phyloP scores from a whole-genome alignment of 306 rosid genomes.

The Cicer yamashitae region DNA sequence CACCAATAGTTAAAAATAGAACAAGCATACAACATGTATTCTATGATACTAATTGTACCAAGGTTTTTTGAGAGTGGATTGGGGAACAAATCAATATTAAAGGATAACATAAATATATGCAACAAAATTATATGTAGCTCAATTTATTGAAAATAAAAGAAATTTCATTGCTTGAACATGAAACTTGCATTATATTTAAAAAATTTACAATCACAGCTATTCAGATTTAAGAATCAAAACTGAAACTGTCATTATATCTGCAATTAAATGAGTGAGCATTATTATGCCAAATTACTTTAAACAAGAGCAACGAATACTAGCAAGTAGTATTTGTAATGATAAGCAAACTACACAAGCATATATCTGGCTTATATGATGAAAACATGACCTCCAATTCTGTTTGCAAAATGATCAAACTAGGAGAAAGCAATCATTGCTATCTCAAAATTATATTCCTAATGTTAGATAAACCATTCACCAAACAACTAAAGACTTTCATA shows the following conservation, averaged over 20 bases:
- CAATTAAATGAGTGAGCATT: neutral
- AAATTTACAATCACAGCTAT: constrained; percentile 7
- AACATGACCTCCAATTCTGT: neutral
- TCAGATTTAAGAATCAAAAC: constrained; percentile 27
- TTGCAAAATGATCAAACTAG: neutral
- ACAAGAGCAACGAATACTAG: neutral
- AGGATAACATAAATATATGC: neutral
- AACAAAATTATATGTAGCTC: constrained; percentile 25
- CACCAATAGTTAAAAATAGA: constrained; percentile 6
- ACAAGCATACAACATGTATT: neutral
- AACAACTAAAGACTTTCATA: neutral
- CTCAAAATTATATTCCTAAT: constrained; percentile 4
- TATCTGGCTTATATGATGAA: neutral
- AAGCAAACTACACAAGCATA: constrained; percentile 10
- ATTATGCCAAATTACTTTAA: neutral
- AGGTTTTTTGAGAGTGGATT: no score
- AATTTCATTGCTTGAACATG: neutral
- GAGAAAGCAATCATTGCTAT: constrained; percentile 1
- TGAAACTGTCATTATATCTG: neutral
- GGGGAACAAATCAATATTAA: neutral
- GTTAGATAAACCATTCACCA: constrained; percentile 1
- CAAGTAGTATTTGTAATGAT: neutral
- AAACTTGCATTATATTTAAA: constrained; percentile 27
- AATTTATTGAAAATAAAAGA: neutral
- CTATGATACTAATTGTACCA: neutral